Percentiles rank a stretch among this genome's conserved stretches.
These are phyloP conservation scores for Debaryomyces sp. DNA, from an alignment of 1,139 yeast genomes.

Conservation along the genomic window DNA sequence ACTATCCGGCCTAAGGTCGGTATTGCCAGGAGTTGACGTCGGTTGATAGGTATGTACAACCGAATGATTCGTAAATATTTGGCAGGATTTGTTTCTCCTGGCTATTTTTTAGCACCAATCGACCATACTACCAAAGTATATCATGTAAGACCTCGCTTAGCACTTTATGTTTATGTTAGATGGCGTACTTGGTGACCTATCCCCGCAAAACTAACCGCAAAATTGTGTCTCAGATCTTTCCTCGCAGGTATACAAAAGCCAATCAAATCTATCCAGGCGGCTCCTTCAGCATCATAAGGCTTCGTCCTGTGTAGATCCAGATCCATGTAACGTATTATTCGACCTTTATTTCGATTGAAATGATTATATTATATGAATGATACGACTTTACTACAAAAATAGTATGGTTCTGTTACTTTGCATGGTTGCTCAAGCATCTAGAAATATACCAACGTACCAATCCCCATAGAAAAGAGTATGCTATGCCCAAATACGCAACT, in stretches of 20 bases:
- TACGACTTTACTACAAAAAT: neutral
- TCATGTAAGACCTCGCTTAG: neutral
- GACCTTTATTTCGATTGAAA: neutral
- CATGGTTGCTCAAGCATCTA: neutral
- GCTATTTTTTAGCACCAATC: neutral
- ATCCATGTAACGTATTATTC: neutral
- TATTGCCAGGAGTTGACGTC: neutral
- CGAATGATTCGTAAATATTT: neutral
- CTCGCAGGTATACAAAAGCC: neutral
- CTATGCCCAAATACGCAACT: neutral
- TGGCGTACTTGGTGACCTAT: neutral
- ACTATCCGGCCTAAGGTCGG: neutral
- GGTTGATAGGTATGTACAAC: neutral
- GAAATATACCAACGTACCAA: neutral
- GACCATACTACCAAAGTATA: neutral
- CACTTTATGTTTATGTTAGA: neutral
- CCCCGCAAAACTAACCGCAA: neutral
- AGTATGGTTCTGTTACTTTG: neutral
- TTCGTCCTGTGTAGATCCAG: neutral
- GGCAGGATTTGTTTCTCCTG: neutral
- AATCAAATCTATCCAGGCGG: neutral
- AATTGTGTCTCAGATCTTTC: neutral
- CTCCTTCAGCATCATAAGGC: neutral
- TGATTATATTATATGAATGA: neutral
- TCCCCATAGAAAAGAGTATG: neutral